Evolutionary conservation across 2,329 filamentous ascomycete genomes (phyloP), one percentile per base, ranked within the genome.

Genomic region (Fusarium albosuccineum): DNA sequence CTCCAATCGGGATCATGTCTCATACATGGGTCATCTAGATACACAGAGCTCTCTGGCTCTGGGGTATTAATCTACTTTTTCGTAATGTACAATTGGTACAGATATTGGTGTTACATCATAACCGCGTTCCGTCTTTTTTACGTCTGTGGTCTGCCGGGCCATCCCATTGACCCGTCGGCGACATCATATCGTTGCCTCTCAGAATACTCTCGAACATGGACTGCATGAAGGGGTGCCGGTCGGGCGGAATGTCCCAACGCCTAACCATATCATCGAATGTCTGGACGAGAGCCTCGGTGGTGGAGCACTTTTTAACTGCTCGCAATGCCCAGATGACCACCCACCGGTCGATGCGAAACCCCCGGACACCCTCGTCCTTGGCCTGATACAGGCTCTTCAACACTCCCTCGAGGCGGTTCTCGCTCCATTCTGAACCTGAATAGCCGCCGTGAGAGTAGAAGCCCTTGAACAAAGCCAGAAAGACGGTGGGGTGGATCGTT

Each of bases 381-480:
- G 86, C 85, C 13, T 81, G 76, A 13, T 91, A 80, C 66, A 94
- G 88, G 1, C 91, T 86, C 9, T 82, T 77, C 84, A 92, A 91
- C 10, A 93, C 87, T 41, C 82, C 84, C 42, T 90, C 85, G 3
- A 98, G 85, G n/a, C 89, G 86, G 67, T 85, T 79, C 30, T 83
- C 81, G 29, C 88, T 93, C 95, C 96, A 99, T 11, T 87, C 84
- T 0, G 89, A 89, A 66, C 89, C 78, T 1, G 66, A 82, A 26
- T 82, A 75, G 27, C 88, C 89, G 10, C 94, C 95, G 73, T 97
- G 90, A 3, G 82, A 77, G 33, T 86, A 84, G 74, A 98, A 99
- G 0, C 92, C 94, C 71, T 93, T 91, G 79, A 98, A 92, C 4
- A 98, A 82, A 8, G 91, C 85, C 37, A 96, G 82, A 73, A 95